Evolutionary conservation across 768 basidiomycete species (phyloP).

Genomic region (Clitopilus passeckerianus): DNA sequence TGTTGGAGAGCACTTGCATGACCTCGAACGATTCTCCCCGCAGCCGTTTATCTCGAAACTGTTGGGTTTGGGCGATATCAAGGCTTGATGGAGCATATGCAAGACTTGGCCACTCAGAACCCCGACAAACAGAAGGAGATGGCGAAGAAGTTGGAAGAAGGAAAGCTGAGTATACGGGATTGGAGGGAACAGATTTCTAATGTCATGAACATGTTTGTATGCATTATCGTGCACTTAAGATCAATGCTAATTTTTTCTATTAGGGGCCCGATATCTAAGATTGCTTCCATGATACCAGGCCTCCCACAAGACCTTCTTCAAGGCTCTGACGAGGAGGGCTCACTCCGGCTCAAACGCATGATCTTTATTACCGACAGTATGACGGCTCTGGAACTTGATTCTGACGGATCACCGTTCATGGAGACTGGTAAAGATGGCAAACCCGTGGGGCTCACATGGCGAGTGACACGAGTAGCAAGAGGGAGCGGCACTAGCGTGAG

Average conservation of each 20-base stretch:
- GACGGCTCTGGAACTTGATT: constrained; percentile 90
- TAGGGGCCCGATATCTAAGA: constrained; percentile 98
- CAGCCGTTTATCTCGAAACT: constrained; percentile 97
- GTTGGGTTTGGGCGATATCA: constrained; percentile 95
- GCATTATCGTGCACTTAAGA: too few relatives aligned
- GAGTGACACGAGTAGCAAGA: constrained; percentile 84
- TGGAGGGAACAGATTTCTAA: constrained; percentile 98
- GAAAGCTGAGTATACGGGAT: constrained; percentile 93
- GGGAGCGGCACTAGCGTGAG: constrained; percentile 93
- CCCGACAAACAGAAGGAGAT: constrained; percentile 98
- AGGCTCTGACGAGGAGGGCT: constrained; percentile 92
- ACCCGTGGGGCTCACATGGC: constrained; percentile 82
- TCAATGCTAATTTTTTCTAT: too few relatives aligned
- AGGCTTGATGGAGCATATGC: constrained; percentile 98
- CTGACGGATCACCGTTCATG: constrained; percentile 91
- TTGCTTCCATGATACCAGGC: constrained; percentile 98
- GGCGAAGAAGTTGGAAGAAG: constrained; percentile 96
- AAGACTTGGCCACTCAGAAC: constrained; percentile 88
- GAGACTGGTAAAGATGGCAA: constrained; percentile 78
- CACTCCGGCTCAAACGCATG: constrained; percentile 91
- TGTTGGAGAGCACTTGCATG: constrained; percentile 95
- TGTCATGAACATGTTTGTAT: constrained; percentile 90
- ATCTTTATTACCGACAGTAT: constrained; percentile 99
- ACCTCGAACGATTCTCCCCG: constrained; percentile 93
- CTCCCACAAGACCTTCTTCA: constrained; percentile 87